Evolutionary conservation across 768 basidiomycete genomes (phyloP).

Genomic region (Astraeus odoratus): DNA sequence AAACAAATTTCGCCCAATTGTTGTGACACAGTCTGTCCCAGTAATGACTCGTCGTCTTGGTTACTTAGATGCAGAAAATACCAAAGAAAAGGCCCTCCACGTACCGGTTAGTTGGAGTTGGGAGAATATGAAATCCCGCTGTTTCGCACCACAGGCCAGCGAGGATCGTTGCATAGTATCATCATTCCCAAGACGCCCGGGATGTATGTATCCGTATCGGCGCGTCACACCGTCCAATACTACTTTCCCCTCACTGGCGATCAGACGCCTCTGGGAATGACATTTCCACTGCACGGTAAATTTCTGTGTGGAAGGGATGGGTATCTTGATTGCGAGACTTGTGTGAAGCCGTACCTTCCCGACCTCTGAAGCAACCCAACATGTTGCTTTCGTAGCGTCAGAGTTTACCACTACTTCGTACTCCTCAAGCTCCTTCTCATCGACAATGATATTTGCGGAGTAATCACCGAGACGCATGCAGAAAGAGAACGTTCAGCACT

Average conservation of each 20-base stretch:
- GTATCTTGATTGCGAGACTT: not conserved
- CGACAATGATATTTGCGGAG: conserved; percentile 11
- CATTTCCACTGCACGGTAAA: conserved; percentile 12
- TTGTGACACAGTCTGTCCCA: conserved; percentile 4
- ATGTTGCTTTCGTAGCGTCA: conserved; percentile 9
- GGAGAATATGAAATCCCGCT: conserved; percentile 11
- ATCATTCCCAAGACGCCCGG: not conserved
- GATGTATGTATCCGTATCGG: accelerated
- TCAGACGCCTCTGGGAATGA: not conserved
- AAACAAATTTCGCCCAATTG: conserved; percentile 15
- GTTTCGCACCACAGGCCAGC: not conserved
- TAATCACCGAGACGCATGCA: conserved; percentile 15
- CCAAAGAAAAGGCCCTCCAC: not conserved
- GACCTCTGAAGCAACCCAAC: conserved; percentile 18
- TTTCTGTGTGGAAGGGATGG: conserved; percentile 1
- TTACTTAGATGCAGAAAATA: not conserved
- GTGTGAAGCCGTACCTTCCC: conserved; percentile 11
- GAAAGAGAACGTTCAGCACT: too few relatives aligned
- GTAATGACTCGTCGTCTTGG: conserved; percentile 16
- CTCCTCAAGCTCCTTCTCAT: conserved; percentile 9
- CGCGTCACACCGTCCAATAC: conserved; percentile 7
- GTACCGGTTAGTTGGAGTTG: conserved; percentile 13
- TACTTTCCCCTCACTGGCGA: not conserved
- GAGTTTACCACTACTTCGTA: conserved; percentile 4
- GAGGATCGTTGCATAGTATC: not conserved